A percentile compares a stretch with the other conserved stretches of the same genome.
phyloP scores from a whole-genome alignment of 139 green algal species.

The Micromonas commoda region DNA sequence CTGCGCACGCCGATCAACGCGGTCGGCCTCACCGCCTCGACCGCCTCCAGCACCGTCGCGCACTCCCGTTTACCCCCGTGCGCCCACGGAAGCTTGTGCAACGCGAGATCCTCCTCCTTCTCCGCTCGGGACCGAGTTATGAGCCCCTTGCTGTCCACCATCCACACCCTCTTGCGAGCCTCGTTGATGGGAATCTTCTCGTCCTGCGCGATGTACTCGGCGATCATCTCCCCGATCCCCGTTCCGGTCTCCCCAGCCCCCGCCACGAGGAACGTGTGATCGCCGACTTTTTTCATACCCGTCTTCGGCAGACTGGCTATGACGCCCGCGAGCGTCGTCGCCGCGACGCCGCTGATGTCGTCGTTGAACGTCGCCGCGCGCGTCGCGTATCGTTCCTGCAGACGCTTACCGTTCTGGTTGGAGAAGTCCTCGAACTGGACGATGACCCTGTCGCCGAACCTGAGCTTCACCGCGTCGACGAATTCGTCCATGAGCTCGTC shows the following conservation, averaged over 20 bases:
- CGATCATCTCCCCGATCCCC: conserved; percentile 54
- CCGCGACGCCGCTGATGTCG: conserved; percentile 62
- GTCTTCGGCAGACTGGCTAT: conserved; percentile 40
- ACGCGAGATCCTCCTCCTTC: not conserved
- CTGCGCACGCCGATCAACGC: conserved; percentile 30
- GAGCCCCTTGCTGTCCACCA: conserved; percentile 56
- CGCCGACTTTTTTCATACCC: not conserved
- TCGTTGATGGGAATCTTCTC: conserved; percentile 37
- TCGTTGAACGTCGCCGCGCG: conserved; percentile 58
- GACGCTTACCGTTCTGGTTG: conserved; percentile 44
- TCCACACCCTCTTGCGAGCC: conserved; percentile 56
- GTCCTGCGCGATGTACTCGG: conserved; percentile 36
- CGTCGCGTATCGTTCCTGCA: conserved; percentile 61
- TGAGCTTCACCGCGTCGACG: conserved; percentile 50
- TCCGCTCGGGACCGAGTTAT: conserved; percentile 37
- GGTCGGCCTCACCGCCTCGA: conserved; percentile 29
- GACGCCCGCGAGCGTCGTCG: conserved; percentile 49
- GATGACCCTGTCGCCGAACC: conserved; percentile 49
- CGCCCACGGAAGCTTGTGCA: conserved; percentile 15
- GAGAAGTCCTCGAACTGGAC: conserved; percentile 72
- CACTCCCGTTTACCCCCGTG: not conserved
- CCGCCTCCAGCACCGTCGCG: not conserved
- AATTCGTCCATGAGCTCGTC: conserved; percentile 60
- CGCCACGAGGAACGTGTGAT: conserved; percentile 20
- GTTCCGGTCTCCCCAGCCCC: conserved; percentile 62